Percentiles rank a stretch among this genome's conserved stretches.
Conservation (phyloP, 768 basidiomycete genomes). For the Stropharia rugosoannulata region DNA sequence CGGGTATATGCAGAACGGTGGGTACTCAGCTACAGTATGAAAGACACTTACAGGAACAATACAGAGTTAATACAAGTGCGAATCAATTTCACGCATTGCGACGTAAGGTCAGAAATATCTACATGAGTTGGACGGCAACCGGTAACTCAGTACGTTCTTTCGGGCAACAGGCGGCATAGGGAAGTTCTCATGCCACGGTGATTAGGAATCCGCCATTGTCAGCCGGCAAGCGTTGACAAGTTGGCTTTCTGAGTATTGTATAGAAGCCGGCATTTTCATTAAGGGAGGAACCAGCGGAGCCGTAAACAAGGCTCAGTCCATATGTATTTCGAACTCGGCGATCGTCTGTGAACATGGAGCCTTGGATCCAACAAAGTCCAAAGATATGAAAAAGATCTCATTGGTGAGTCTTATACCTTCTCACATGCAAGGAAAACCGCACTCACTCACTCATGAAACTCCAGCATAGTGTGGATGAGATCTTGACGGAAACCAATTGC, state of each 20-base stretch:
- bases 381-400: conserved; percentile 68
- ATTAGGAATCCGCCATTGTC: conserved; percentile 54
- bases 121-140: conserved; percentile 56
- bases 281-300: background rate
- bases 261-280: conserved; percentile 22
- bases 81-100: conserved; percentile 50
- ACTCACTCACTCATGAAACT: conserved; percentile 3
- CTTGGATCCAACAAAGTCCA: conserved; percentile 59
- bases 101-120: conserved; percentile 56
- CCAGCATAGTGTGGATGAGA: conserved; percentile 46
- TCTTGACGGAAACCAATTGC: conserved; percentile 43
- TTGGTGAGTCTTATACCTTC: conserved; percentile 34
- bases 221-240: conserved; percentile 57
- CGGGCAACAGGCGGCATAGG: background rate
- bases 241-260: conserved; percentile 53
- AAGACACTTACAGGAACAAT: background rate
- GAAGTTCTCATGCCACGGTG: background rate
- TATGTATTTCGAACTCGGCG: conserved; percentile 34
- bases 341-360: conserved; percentile 63
- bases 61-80: conserved; percentile 43
- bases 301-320: background rate
- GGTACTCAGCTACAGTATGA: conserved; percentile 11
- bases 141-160: conserved; percentile 43
- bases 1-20: conserved; percentile 47
- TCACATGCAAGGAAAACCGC: background rate